Base-by-base conservation (phyloP, 2,329 filamentous ascomycete genomes). In the Zarea fungicola region DNA sequence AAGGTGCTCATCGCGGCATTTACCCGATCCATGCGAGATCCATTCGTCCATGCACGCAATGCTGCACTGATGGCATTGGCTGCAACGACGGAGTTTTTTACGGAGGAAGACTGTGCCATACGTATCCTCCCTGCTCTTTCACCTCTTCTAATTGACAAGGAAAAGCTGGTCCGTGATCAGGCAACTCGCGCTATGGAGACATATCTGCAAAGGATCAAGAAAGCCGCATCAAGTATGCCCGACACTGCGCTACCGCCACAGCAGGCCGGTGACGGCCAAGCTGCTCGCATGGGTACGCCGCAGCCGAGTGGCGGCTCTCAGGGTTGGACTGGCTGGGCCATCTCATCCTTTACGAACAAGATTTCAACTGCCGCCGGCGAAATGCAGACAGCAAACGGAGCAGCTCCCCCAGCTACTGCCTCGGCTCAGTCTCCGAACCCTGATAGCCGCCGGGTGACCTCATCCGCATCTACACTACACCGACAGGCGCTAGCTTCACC, bases 291-390 rank as follows among this genome's bases (percentile, higher is more conserved):
- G 76, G 84, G 85, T 54, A 93, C 87, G 1, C 84, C 89, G 2
- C 86, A 89, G 52, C 71, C 78, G 2, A 83, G 83, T 3, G 76
- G 77, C 31, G 64, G 56, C n/a, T 52, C 57, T n/a, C 53, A 59
- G 5, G 60, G 65, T 16, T 97, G 93, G 93, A 83, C 93, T 1
- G 93, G 93, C 11, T 99, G 93, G 93, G 93, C 93, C 1, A 96
- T 99, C 48, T 97, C 93, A 0, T 96, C 90, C 1, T 99, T 99
- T 63, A 97, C 93, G 2, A 97, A 97, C 68, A 96, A 96, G 60
- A 66, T 97, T 11, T 84, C 89, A 2, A 71, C 87, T 1, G 90
- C 89, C 0, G 86, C 86, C 8, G 93, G 93, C 16, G 87, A 96
- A 50, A 99, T 99, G 54, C 77, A 92, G 61, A 71, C 76, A 16